phyloP scores from a whole-genome alignment of 192 early-diverging fungal species.

The Lobulomyces angularis region DNA sequence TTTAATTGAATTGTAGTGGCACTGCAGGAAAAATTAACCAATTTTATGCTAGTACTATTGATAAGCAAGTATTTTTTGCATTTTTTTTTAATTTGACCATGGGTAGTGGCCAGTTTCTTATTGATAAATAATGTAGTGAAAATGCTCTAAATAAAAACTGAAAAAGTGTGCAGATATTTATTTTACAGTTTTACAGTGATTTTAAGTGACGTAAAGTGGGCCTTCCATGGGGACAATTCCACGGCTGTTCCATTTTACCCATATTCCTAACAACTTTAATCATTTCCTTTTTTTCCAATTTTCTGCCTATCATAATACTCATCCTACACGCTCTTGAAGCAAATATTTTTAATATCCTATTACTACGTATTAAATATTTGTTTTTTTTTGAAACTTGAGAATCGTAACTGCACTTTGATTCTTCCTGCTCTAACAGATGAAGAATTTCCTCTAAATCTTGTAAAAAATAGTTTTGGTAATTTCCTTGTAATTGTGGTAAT shows the following conservation, averaged over 20 bases:
- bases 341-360: constrained; percentile 57
- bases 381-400: constrained; percentile 15
- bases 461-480: constrained; percentile 61
- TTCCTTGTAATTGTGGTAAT: constrained; percentile 53
- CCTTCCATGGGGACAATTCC: constrained; percentile 96
- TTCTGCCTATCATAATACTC: constrained; percentile 84
- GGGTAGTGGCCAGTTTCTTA: no score
- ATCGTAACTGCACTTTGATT: constrained; percentile 63
- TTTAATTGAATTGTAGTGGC: no score
- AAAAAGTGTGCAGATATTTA: constrained; percentile 41
- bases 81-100: no score
- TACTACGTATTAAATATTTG: constrained; percentile 40
- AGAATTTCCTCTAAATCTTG: constrained; percentile 41
- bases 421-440: constrained; percentile 3
- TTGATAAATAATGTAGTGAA: no score
- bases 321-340: constrained; percentile 84
- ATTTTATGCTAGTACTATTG: no score
- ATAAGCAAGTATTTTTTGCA: no score
- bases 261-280: constrained; percentile 63
- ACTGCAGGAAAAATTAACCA: no score
- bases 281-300: constrained; percentile 62
- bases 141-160: no score
- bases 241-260: constrained; percentile 81
- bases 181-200: constrained; percentile 10
- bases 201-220: constrained; percentile 88